Percentiles rank a stretch among this genome's conserved stretches.
These are phyloP conservation scores for Moesziomyces globuligerus DNA, from an alignment of 1,284 basidiomycete genomes.

Conservation along the genomic window DNA sequence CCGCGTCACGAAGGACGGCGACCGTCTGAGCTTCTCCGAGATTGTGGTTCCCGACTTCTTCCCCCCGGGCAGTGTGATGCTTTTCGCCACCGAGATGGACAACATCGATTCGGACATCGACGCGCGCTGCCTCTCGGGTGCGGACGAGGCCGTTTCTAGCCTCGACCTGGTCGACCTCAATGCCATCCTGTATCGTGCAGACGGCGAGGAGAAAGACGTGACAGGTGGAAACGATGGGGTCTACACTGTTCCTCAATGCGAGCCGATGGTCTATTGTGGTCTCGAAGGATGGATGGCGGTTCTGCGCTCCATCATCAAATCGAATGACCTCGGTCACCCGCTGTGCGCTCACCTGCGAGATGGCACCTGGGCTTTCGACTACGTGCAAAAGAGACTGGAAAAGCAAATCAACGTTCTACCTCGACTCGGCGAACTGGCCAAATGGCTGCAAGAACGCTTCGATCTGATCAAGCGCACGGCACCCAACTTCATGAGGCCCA, in stretches of 20 bases:
- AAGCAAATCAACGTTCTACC: slow-evolving; percentile 69
- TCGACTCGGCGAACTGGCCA: slow-evolving; percentile 42
- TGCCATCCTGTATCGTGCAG: slow-evolving; percentile 59
- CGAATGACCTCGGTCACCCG: slow-evolving; percentile 62
- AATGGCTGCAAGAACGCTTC: slow-evolving; percentile 59
- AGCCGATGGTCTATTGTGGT: slow-evolving; percentile 57
- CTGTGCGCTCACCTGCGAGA: slow-evolving; percentile 59
- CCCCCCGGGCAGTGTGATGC: slow-evolving; percentile 62
- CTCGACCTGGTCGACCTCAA: slow-evolving; percentile 60
- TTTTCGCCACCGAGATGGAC: slow-evolving; percentile 58
- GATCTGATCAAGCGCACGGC: slow-evolving; percentile 52
- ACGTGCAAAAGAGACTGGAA: slow-evolving; percentile 72
- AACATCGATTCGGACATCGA: slow-evolving; percentile 52
- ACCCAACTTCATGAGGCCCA: slow-evolving; percentile 62
- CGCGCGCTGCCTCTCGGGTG: slow-evolving; percentile 45
- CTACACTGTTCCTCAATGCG: slow-evolving; percentile 49
- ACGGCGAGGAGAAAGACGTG: slow-evolving; percentile 61
- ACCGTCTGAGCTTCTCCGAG: slow-evolving; percentile 47
- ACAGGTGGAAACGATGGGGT: slow-evolving; percentile 56
- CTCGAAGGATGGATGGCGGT: slow-evolving; percentile 61
- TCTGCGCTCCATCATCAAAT: slow-evolving; percentile 45
- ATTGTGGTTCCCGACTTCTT: slow-evolving; percentile 58
- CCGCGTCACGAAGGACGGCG: slow-evolving; percentile 26
- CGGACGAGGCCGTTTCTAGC: slow-evolving; percentile 51
- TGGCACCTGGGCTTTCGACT: slow-evolving; percentile 62